These are phyloP conservation scores for Ogataea wickerhamii DNA, from an alignment of 805 yeast genomes.

Conservation along the genomic window DNA sequence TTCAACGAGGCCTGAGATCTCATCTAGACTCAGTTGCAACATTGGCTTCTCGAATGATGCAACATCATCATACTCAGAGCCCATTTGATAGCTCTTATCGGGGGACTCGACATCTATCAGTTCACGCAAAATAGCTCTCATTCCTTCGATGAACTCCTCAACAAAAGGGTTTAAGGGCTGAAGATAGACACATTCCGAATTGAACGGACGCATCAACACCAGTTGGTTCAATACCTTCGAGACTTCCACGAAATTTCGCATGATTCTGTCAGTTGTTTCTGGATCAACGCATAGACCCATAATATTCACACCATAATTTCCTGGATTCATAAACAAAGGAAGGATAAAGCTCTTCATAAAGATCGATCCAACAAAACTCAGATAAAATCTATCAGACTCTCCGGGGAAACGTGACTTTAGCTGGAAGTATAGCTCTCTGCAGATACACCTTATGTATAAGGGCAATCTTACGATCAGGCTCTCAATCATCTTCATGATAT, in stretches of 20 bases:
- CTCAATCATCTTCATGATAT: slow-evolving; percentile 49
- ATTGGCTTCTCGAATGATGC: slow-evolving; percentile 44
- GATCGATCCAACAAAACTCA: slow-evolving; percentile 66
- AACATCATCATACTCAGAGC: slow-evolving; percentile 63
- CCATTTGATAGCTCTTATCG: slow-evolving; percentile 58
- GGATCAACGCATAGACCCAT: slow-evolving; percentile 21
- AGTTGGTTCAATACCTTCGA: slow-evolving; percentile 61
- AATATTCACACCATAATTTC: slow-evolving; percentile 49
- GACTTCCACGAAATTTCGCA: slow-evolving; percentile 53
- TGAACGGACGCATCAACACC: slow-evolving; percentile 66
- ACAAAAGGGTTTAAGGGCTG: slow-evolving; percentile 80
- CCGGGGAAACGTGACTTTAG: slow-evolving; percentile 47
- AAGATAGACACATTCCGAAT: slow-evolving; percentile 55
- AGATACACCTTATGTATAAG: slow-evolving; percentile 51
- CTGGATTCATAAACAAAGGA: slow-evolving; percentile 49
- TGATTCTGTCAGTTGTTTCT: slow-evolving; percentile 26
- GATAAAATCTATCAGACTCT: slow-evolving; percentile 54
- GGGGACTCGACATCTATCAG: slow-evolving; percentile 54
- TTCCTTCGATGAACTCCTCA: slow-evolving; percentile 44
- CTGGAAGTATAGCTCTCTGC: slow-evolving; percentile 38
- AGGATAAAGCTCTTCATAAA: slow-evolving; percentile 51
- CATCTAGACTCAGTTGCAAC: slow-evolving; percentile 41
- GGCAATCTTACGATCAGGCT: slow-evolving; percentile 47
- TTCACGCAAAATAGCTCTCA: slow-evolving; percentile 41
- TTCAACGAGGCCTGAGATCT: slow-evolving; percentile 42